Percentiles rank a stretch among this genome's conserved stretches.
These are phyloP conservation scores for Myxozyma mucilagina DNA, from an alignment of 805 yeast species.

Conservation along the genomic window DNA sequence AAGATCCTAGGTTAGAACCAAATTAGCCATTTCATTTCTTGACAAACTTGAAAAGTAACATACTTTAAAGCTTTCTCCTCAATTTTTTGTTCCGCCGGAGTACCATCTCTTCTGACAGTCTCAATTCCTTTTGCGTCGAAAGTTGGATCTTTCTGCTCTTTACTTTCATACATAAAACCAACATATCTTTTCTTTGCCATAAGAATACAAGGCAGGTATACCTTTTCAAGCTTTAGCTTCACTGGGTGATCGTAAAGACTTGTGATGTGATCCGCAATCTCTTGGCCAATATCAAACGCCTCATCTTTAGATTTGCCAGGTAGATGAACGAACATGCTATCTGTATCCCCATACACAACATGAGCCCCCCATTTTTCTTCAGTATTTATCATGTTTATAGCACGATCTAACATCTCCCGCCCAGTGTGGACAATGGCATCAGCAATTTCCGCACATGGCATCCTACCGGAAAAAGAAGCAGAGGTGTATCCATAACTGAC, in stretches of 20 bases:
- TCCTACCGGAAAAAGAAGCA: slow-evolving; percentile 92
- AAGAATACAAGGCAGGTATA: slow-evolving; percentile 81
- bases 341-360: slow-evolving; percentile 97
- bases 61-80: slow-evolving; percentile 60
- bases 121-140: slow-evolving; percentile 98
- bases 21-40: background rate
- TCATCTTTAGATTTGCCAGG: slow-evolving; percentile 78
- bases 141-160: slow-evolving; percentile 55
- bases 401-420: slow-evolving; percentile 67
- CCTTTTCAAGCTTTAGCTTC: slow-evolving; percentile 84
- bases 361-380: slow-evolving; percentile 73
- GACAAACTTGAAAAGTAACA: background rate
- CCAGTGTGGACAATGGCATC: slow-evolving; percentile 93
- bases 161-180: slow-evolving; percentile 73
- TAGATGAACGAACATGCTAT: slow-evolving; percentile 83
- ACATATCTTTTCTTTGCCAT: slow-evolving; percentile 88
- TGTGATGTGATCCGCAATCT: slow-evolving; percentile 67
- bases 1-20: slow-evolving; percentile 46
- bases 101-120: slow-evolving; percentile 91
- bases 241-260: slow-evolving; percentile 75
- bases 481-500: slow-evolving; percentile 96
- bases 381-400: slow-evolving; percentile 67
- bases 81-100: slow-evolving; percentile 85
- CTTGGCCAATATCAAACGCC: slow-evolving; percentile 74
- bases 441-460: slow-evolving; percentile 95